Evolutionary conservation across 495 filamentous ascomycete species (phyloP).

Genomic region (Aspergillus wentii): DNA sequence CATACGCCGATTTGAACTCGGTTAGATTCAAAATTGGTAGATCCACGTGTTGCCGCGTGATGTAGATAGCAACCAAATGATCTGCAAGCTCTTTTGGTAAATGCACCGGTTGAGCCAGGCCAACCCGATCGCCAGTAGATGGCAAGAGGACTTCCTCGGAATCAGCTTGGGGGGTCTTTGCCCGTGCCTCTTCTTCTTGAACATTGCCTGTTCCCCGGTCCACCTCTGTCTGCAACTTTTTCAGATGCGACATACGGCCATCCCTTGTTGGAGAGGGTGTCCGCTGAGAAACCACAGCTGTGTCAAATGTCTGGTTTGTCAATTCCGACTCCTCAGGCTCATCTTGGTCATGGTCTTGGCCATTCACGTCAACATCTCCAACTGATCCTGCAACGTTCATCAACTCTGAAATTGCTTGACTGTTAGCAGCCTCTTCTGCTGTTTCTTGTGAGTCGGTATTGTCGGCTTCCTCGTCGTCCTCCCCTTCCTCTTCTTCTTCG

Average conservation of each 20-base stretch:
- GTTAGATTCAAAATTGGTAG: constrained; percentile 10
- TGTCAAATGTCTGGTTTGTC: constrained; percentile 7
- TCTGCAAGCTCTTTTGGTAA: constrained; percentile 7
- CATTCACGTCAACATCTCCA: too few species aligned
- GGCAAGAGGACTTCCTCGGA: too few species aligned
- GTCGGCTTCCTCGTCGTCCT: constrained; percentile 52
- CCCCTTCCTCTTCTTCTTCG: constrained; percentile 44
- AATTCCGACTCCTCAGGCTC: too few species aligned
- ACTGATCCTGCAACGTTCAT: too few species aligned
- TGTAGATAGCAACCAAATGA: constrained; percentile 5
- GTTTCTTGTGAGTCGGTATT: too few species aligned
- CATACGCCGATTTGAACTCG: constrained; percentile 7
- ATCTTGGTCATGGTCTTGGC: too few species aligned
- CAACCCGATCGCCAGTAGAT: too few species aligned
- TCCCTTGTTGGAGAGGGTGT: too few species aligned
- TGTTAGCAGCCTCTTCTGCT: too few species aligned
- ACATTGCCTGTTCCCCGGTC: constrained; percentile 3
- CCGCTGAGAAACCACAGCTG: too few species aligned
- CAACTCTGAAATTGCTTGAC: too few species aligned
- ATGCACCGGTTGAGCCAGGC: not conserved
- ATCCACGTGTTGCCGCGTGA: constrained; percentile 9
- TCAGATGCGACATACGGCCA: not conserved
- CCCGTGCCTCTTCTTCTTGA: constrained; percentile 3
- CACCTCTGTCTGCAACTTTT: constrained; percentile 5
- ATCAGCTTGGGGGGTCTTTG: too few species aligned